These are phyloP conservation scores for Tritrichomonas musculus DNA, from an alignment of 208 protist genomes.

Conservation along the genomic window DNA sequence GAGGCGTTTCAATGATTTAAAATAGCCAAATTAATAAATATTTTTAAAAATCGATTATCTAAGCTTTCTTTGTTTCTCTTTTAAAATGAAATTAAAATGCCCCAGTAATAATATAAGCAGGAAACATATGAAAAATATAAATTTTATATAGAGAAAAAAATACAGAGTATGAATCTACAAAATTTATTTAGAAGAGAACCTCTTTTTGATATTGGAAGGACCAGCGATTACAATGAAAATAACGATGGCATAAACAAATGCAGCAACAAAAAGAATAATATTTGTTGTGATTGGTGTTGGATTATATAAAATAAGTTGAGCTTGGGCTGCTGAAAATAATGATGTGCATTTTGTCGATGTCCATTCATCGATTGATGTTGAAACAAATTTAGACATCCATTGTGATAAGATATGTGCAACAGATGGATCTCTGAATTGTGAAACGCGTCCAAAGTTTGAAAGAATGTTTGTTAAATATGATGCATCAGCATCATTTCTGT, in stretches of 20 bases:
- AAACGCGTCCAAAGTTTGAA: not conserved
- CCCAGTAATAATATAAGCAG: not conserved
- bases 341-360: not conserved
- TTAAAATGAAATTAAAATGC: not conserved
- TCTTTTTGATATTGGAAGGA: not conserved
- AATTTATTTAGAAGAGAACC: too few relatives aligned
- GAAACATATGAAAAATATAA: not conserved
- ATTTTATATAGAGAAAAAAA: too few relatives aligned
- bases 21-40: not conserved
- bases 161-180: too few relatives aligned
- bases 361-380: not conserved
- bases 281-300: not conserved
- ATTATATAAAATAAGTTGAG: not conserved
- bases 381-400: not conserved
- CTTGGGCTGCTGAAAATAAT: not conserved
- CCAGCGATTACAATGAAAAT: not conserved
- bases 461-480: not conserved
- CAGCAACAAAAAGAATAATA: not conserved
- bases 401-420: not conserved
- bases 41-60: not conserved
- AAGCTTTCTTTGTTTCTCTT: not conserved
- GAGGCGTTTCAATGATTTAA: not conserved
- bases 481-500: not conserved
- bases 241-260: not conserved
- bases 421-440: not conserved